Evolutionary conservation across 2,329 filamentous ascomycete species (phyloP), one percentile per base, ranked within the genome.

Genomic region (Sarocladium kiliense): DNA sequence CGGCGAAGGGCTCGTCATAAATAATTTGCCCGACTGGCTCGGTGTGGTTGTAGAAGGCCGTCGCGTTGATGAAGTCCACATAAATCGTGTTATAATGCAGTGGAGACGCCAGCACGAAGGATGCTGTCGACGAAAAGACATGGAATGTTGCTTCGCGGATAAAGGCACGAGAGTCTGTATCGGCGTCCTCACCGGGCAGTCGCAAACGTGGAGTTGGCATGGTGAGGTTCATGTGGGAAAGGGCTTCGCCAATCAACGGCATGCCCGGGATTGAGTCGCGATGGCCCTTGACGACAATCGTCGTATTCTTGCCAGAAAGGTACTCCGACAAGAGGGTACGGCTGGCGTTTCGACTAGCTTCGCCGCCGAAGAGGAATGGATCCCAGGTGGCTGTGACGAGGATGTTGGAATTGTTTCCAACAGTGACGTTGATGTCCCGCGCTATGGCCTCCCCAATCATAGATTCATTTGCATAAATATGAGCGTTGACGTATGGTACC

Each of bases 131-230:
- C 16, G 89, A 88, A 59, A 94, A 79, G 54, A 97, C 71, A 71
- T 97, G 91, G 71, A 99, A 86, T 6, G 86, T 93, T 11, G 92
- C 89, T 62, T 90, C 86, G 66, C 87, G 82, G 62, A 99, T 91
- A 68, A 97, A 97, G 21, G 32, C 32, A 60, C 84, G 84, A 11
- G 72, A 70, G 12, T 74, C 66, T 27, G 67, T 65, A 9, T 67
- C 64, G 66, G 71, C 62, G 3, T 63, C 65, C n/a, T 65, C 64
- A 65, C 78, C 77, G 16, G 85, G 86, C 1, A 83, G 70, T 1
- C 75, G 74, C 41, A 96, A 72, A 18, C 76, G 80, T 0, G 93
- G 92, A 0, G 90, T 81, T 2, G 85, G 80, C 19, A 96, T 72
- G 1, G 87, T 86, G 54, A 96, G 72, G 54, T 85, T 81, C 59